Evolutionary conservation across 2,329 filamentous ascomycete species (phyloP).

Genomic region (Malbranchea zuffiana): DNA sequence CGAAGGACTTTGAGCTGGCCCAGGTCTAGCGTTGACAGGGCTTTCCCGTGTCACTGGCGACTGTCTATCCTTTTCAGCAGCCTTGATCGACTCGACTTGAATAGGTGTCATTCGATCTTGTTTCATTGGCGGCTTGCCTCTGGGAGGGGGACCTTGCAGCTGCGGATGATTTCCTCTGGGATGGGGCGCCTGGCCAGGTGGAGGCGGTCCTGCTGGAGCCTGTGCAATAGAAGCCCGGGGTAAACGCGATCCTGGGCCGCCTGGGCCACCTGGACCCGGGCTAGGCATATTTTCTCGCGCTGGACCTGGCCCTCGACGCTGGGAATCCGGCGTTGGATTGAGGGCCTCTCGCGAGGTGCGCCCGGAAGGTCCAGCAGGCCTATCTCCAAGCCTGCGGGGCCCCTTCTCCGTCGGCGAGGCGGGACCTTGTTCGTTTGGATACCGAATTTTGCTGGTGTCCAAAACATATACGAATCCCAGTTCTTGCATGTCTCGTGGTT

Average conservation of each 20-base stretch:
- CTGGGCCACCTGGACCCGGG: constrained; percentile 30
- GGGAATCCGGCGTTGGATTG: constrained; percentile 27
- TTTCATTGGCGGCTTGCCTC: constrained; percentile 23
- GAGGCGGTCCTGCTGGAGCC: constrained; percentile 52
- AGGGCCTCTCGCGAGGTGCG: constrained; percentile 36
- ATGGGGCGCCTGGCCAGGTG: constrained; percentile 52
- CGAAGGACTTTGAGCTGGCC: constrained; percentile 40
- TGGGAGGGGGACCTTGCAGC: constrained; percentile 21
- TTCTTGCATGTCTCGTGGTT: constrained; percentile 68
- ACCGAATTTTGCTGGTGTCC: constrained; percentile 92
- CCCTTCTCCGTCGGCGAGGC: constrained; percentile 28
- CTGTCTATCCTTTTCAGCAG: constrained; percentile 38
- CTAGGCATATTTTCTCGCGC: constrained; percentile 34
- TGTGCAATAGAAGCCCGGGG: constrained; percentile 50
- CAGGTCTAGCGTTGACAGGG: constrained; percentile 27
- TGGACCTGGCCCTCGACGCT: constrained; percentile 29
- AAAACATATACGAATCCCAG: constrained; percentile 81
- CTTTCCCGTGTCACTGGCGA: constrained; percentile 37
- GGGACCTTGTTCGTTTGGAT: constrained; percentile 61
- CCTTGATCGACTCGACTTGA: constrained; percentile 33
- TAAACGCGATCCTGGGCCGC: constrained; percentile 41
- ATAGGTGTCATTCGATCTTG: constrained; percentile 40
- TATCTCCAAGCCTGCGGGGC: too few relatives aligned
- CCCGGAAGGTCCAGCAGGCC: constrained; percentile 30
- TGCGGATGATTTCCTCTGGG: constrained; percentile 39